Evolutionary conservation across 2,329 filamentous ascomycete species (phyloP).

Genomic region (Chrysosporium queenslandicum): DNA sequence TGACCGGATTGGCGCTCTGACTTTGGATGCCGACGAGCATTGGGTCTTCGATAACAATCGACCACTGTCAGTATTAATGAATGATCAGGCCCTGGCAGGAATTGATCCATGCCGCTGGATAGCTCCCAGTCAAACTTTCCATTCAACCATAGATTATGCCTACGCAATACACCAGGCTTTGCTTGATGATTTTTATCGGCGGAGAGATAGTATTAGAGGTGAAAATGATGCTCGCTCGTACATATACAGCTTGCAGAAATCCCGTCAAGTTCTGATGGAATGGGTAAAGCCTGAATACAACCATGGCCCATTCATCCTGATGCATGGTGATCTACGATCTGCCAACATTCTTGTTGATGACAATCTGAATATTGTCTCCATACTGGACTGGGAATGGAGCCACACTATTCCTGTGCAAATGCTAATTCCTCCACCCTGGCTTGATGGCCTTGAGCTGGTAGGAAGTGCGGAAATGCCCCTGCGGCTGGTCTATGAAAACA

Average conservation of each 20-base stretch:
- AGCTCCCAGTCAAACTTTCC: slow-evolving; percentile 6
- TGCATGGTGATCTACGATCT: slow-evolving; percentile 13
- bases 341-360: slow-evolving; percentile 12
- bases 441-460: background rate
- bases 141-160: slow-evolving; percentile 12
- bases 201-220: slow-evolving; percentile 2
- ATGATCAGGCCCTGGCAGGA: slow-evolving; percentile 6
- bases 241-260: slow-evolving; percentile 4
- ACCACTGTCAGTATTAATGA: slow-evolving; percentile 3
- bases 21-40: slow-evolving; percentile 5
- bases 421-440: slow-evolving; percentile 10
- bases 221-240: slow-evolving; percentile 14
- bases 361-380: slow-evolving; percentile 10
- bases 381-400: slow-evolving; percentile 13
- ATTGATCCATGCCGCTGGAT: background rate
- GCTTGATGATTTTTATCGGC: slow-evolving; percentile 12
- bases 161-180: slow-evolving; percentile 5
- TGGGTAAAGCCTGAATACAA: slow-evolving; percentile 12
- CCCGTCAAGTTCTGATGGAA: slow-evolving; percentile 10
- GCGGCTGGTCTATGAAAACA: background rate
- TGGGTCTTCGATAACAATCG: slow-evolving; percentile 12
- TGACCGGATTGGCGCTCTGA: slow-evolving; percentile 10
- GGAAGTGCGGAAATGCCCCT: background rate
- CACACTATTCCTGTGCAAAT: slow-evolving; percentile 10
- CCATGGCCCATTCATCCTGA: slow-evolving; percentile 13